Evolutionary conservation across 2,329 filamentous ascomycete genomes (phyloP), one percentile per base, ranked within the genome.

Genomic region (Chalaropsis thielavioides): DNA sequence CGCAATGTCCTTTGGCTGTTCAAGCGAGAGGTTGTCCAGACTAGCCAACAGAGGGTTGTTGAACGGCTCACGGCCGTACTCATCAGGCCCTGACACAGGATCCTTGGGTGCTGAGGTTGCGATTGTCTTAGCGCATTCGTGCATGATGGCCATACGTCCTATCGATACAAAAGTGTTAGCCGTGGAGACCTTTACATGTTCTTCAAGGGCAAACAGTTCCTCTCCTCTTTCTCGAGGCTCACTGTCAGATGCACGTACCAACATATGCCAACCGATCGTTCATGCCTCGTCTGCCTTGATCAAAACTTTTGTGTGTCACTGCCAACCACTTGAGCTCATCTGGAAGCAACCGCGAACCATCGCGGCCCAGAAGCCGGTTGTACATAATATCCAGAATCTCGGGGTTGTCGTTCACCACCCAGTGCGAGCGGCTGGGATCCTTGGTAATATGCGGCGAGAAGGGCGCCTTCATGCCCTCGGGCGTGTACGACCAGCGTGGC

Each of bases 241-340:
- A 4, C 2, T 15, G 10, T 38, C 15, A 69, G 65, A 6, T 54
- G 35, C 1, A 62, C 67, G 44, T 62, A 69, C 68, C 68, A 24
- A 69, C 31, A 63, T 69, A 69, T n/a, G 91, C 89, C 75, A 99
- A 78, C 68, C 90, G 84, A 72, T 96, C 92, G 74, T 99, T 99
- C 77, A 92, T 96, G 0, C 92, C 92, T 79, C 92, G 86, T 72
- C 90, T 81, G 63, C 92, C 94, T 73, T 97, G 91, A 73, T 99
- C 92, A 72, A 96, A 97, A 76, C 91, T 96, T 83, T 97, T 97
- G 76, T 97, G 94, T 69, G 94, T 99, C 65, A 99, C 84, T 38
- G 92, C 92, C 72, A 97, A 79, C 94, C 94, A 99, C 78, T 96
- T 97, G 68, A 94, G 80, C 77, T 99, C 92, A 17, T 96, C 92